Base-by-base conservation (phyloP, 1,139 yeast species). In the Lodderomyces parapsilosis region DNA sequence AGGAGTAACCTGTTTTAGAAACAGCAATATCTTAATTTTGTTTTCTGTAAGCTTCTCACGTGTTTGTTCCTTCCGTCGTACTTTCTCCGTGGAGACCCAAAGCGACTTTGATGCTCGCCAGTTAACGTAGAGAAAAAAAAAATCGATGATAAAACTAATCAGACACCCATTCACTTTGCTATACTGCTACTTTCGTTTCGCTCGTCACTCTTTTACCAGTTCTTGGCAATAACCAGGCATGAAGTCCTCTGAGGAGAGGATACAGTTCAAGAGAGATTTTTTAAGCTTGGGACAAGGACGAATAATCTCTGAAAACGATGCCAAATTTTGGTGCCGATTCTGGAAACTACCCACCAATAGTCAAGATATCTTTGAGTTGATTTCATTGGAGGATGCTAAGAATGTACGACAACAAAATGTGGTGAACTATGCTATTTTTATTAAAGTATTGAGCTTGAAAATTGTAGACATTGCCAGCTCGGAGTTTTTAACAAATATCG, bases 171-270 rank as follows among this genome's bases (percentile, higher is more conserved):
- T 5, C 27, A 34, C 19, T 11, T 17, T n/a, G 6, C 8, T 6
- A 13, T 14, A 6, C 15, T 6, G 32, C 19, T 30, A 30, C 23
- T 8, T 31, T 27, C 5, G 23, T 20, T 20, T 30, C 33, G 33
- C 32, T 19, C 27, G 10, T 9, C 25, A 32, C 19, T 4, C 19
- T 17, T 14, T 23, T 2, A n/a, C n/a, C 22, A 24, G 11, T 8
- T 19, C 19, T 8, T 10, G 6, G 33, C 33, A 15, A 30, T 30
- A 30, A 10, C n/a, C 8, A 17, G 33, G 19, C 30, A 87, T 87
- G 96, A 90, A 84, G 38, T 77, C 84, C 27, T 68, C 83, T 15
- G 94, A 87, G 47, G 86, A 91, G 20, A 83, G 76, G 53, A 65
- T 78, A 28, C 68, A 72, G 44, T 78, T 80, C 58, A 82, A 79